Evolutionary conservation across 1,139 yeast genomes (phyloP).

Genomic region (Saccharomyces hybrid): DNA sequence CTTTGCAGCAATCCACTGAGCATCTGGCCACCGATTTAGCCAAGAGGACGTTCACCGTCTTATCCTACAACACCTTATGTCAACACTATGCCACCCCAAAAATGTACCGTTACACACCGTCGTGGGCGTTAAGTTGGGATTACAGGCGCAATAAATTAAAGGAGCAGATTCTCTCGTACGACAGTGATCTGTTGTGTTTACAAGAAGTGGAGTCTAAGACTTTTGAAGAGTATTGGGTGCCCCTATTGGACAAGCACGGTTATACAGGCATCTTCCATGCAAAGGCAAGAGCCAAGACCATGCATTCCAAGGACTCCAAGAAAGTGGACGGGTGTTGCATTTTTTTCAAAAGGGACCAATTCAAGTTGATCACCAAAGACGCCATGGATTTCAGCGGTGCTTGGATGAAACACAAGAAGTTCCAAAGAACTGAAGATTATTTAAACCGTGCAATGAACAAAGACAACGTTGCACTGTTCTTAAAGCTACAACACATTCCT

Average conservation of each 20-base stretch:
- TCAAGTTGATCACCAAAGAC: conserved; percentile 62
- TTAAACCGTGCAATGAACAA: conserved; percentile 94
- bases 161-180: conserved; percentile 57
- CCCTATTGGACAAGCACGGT: conserved; percentile 62
- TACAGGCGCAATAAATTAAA: conserved; percentile 70
- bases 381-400: conserved; percentile 80
- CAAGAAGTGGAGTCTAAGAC: conserved; percentile 93
- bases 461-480: conserved; percentile 81
- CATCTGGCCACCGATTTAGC: conserved; percentile 23
- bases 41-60: conserved; percentile 54
- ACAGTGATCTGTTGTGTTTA: conserved; percentile 76
- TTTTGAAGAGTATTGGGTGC: conserved; percentile 79
- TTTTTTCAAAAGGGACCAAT: conserved; percentile 64
- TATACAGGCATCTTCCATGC: conserved; percentile 77
- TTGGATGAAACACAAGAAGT: conserved; percentile 81
- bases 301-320: conserved; percentile 73
- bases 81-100: conserved; percentile 92
- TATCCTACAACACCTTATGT: conserved; percentile 87
- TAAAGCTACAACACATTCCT: conserved; percentile 65
- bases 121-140: conserved; percentile 97
- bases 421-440: conserved; percentile 87
- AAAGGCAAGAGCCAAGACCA: conserved; percentile 88
- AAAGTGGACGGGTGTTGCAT: conserved; percentile 98
- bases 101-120: conserved; percentile 89
- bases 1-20: conserved; percentile 31